phyloP scores from a whole-genome alignment of 495 filamentous ascomycete genomes.

The Podospora fimiseda region DNA sequence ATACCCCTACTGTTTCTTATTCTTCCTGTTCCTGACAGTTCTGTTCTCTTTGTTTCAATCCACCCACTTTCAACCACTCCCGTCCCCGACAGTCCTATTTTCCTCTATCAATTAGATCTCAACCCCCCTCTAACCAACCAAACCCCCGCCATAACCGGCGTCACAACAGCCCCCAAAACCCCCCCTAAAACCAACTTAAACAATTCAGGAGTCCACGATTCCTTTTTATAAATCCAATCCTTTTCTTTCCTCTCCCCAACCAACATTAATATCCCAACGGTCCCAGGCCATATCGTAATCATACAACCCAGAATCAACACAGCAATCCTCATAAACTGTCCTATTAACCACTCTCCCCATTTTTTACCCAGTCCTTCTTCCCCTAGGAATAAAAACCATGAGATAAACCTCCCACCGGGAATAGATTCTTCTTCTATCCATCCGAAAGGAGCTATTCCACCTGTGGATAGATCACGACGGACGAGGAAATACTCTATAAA shows the following conservation, averaged over 20 bases:
- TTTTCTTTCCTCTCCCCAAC: constrained; percentile 20
- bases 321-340: constrained; percentile 19
- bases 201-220: constrained; percentile 37
- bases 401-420: constrained; percentile 1
- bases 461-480: constrained; percentile 30
- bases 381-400: constrained; percentile 41
- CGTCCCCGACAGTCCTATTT: background rate
- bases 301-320: constrained; percentile 26
- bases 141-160: constrained; percentile 35
- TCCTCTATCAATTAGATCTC: constrained; percentile 14
- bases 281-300: constrained; percentile 21
- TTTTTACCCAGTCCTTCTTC: constrained; percentile 14
- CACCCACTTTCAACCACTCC: background rate
- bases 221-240: constrained; percentile 35
- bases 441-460: constrained; percentile 33
- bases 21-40: background rate
- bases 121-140: constrained; percentile 39
- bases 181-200: constrained; percentile 39
- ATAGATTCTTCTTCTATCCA: background rate
- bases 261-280: constrained; percentile 23
- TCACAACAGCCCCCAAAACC: constrained; percentile 31
- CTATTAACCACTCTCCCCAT: constrained; percentile 17
- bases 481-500: constrained; percentile 26
- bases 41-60: background rate
- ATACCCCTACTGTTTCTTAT: background rate